Percentiles rank a stretch among this genome's conserved stretches.
phyloP scores from a whole-genome alignment of 2,329 filamentous ascomycete species.

The Parafenestella ontariensis region DNA sequence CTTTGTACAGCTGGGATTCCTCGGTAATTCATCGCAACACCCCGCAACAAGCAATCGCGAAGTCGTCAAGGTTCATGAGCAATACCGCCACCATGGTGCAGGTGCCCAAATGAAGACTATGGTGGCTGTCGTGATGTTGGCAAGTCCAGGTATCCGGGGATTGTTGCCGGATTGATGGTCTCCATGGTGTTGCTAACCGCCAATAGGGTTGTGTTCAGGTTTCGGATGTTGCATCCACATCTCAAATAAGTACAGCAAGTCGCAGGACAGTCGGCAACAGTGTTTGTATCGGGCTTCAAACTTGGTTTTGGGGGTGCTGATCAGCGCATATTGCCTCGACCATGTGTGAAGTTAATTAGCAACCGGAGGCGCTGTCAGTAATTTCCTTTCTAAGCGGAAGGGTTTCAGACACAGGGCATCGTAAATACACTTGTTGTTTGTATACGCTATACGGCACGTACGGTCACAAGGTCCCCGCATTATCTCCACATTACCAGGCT shows the following conservation, averaged over 20 bases:
- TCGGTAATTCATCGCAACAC: slow-evolving; percentile 18
- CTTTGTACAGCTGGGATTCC: slow-evolving; percentile 9
- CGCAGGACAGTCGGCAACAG: background rate
- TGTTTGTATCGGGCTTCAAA: background rate
- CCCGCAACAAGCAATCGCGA: slow-evolving; percentile 18
- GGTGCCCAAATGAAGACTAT: slow-evolving; percentile 1
- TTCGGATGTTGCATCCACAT: background rate
- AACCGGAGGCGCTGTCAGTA: no score
- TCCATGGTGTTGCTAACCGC: no score
- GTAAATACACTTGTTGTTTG: no score
- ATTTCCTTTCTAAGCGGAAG: no score
- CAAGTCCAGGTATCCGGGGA: background rate
- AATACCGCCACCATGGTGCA: slow-evolving; percentile 15
- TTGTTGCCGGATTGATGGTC: background rate
- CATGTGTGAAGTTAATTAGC: background rate
- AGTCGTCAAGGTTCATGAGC: background rate
- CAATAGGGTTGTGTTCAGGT: background rate
- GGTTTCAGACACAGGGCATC: no score
- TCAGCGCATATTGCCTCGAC: background rate
- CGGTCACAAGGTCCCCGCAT: no score
- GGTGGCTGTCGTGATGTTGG: background rate
- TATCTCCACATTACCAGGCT: background rate
- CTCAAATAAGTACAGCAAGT: background rate
- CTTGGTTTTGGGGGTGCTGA: background rate
- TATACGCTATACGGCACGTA: no score